phyloP scores from a whole-genome alignment of 805 yeast species.

The Priceomyces carsonii region DNA sequence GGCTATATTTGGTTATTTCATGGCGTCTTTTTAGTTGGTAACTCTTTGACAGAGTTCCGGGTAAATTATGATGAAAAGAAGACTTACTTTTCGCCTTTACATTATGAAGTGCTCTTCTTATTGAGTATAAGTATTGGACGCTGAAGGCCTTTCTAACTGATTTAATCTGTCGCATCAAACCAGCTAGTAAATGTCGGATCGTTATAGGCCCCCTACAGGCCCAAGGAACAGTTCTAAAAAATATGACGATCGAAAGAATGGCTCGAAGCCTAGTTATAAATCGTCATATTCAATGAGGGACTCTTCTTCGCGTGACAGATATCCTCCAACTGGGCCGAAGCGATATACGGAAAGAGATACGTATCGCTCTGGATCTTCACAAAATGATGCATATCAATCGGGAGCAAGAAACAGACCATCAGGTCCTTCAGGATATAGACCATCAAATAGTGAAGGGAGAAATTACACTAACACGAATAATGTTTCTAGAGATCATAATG shows the following conservation, averaged over 20 bases:
- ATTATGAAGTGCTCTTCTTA: too few species aligned
- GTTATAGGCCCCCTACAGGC: constrained; percentile 31
- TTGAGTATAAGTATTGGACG: too few species aligned
- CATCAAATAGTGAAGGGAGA: constrained; percentile 7
- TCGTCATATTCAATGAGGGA: constrained; percentile 12
- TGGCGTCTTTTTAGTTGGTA: too few species aligned
- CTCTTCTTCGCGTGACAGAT: constrained; percentile 5
- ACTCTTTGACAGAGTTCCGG: neutral
- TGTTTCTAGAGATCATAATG: constrained; percentile 2
- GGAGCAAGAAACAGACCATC: constrained; percentile 12
- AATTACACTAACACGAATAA: constrained; percentile 7
- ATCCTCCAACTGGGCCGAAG: constrained; percentile 11
- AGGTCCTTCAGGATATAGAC: constrained; percentile 20
- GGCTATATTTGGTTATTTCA: too few species aligned
- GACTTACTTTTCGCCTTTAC: neutral
- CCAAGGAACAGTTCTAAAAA: constrained; percentile 23
- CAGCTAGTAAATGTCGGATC: constrained; percentile 28
- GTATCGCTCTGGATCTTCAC: constrained; percentile 12
- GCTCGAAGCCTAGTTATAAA: constrained; percentile 8
- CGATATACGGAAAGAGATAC: constrained; percentile 15
- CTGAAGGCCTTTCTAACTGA: too few species aligned
- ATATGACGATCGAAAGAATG: constrained; percentile 10
- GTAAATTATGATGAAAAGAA: too few species aligned
- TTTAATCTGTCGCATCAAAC: neutral
- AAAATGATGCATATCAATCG: constrained; percentile 6